Evolutionary conservation across 768 basidiomycete species (phyloP), one percentile per base, ranked within the genome.

Genomic region (Dacryopinax spathularia): DNA sequence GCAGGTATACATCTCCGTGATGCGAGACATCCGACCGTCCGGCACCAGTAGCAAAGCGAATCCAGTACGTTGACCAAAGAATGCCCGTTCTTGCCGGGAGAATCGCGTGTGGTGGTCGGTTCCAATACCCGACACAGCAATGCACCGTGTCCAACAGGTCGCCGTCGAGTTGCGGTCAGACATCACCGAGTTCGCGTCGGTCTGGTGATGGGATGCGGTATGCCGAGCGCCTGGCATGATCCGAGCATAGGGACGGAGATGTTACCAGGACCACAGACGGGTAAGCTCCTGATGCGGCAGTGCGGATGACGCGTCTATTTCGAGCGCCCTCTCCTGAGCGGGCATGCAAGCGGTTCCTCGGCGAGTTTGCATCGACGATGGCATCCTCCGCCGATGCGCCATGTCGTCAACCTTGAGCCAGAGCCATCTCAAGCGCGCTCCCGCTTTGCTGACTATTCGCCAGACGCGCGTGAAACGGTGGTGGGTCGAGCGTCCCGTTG

Each of bases 301-400:
- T 56, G 48, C 48, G 5, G 31, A 29, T 56, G 48, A 56, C 48
- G n/a, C n/a, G 48, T 56, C 29, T 56, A 56, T 56, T 56, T 56
- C 29, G 13, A 56, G 48, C 5, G 22, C 31, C 25, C 25, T 31
- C 48, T 22, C 48, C 13, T 22, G 3, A 56, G 31, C 48, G 31
- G 48, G n/a, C n/a, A 56, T 56, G 48, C 48, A 20, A 9, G 48
- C 48, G 3, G 10, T 56, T 13, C 48, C 48, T 56, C 48, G 48
- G 48, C 31, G 25, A 56, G 10, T n/a, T n/a, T n/a, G n/a, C n/a
- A n/a, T 56, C 48, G 48, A 56, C 31, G 48, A 22, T 9, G 39
- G 48, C 48, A 29, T 5, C 25, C 48, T 15, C 25, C 25, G 25
- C 29, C 10, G 3, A 29, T 13, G 25, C 48, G 48, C 20, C 10